Evolutionary conservation across 768 basidiomycete genomes (phyloP), one percentile per base, ranked within the genome.

Genomic region (Pulveroboletus frians): DNA sequence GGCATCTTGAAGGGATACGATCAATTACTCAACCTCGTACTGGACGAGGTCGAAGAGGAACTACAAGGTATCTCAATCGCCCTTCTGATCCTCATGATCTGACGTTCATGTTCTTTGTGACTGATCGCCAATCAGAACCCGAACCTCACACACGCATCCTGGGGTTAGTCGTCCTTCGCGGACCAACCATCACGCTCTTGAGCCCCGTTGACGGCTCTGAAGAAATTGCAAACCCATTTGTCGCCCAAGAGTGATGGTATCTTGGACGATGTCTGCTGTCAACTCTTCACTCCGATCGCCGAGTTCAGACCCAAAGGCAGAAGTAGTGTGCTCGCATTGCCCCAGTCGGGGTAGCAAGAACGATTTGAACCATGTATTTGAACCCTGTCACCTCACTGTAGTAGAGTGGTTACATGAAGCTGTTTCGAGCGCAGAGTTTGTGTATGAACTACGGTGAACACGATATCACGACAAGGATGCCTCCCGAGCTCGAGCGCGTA

Each of bases 1-100:
- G 96, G 96, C 3, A 78, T 88, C 15, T 70, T 99, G 54, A 99
- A 99, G 70, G 96, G 96, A 21, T 98, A 83, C 61, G 96, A 98
- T 70, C 94, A 97, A 58, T 75, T 98, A 34, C 78, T 98, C 49
- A 98, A 99, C 67, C 84, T 99, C 47, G 96, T 99, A 43, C 80
- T 99, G 43, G 96, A 99, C 68, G 91, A 96, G 51, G 92, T 98
- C 6, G 80, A 85, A 60, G 96, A 99, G 69, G 78, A 87, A 34
- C 56, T 89, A 3, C 77, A 78, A 63, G 83, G 88, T 88, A 62
- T 56, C 74, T 54, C 7, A 30, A 39, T 38, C 9, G 40, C 47
- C 34, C 53, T 45, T 46, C 49, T 54, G 46, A 50, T 52, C 40
- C 41, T 53, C 36, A 37, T 46, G 40, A 44, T 52, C 46, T 59